Percentiles rank a stretch among this genome's conserved stretches.
Conservation (phyloP, 768 basidiomycete genomes). For the Saitozyma podzolica region DNA sequence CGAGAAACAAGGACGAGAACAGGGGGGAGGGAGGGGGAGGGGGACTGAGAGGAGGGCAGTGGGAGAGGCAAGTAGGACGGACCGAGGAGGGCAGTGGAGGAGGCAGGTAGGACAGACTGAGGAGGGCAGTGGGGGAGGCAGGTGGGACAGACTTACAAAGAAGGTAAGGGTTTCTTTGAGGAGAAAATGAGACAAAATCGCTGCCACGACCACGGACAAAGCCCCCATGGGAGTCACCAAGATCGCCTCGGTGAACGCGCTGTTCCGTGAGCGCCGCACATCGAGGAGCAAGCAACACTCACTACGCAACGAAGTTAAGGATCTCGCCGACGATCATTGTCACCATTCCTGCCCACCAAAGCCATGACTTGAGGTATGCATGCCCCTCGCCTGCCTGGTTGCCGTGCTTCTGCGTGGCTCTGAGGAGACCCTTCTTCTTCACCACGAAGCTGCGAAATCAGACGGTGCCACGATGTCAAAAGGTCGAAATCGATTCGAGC, state of each 20-base stretch:
- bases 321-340: constrained; percentile 63
- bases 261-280: constrained; percentile 55
- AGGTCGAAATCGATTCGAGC: background rate
- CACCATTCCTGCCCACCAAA: constrained; percentile 81
- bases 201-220: constrained; percentile 91
- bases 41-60: background rate
- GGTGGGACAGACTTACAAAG: constrained; percentile 57
- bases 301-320: constrained; percentile 52
- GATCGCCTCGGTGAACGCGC: constrained; percentile 88
- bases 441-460: constrained; percentile 72
- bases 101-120: no score
- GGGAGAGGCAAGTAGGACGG: background rate
- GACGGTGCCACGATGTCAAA: background rate
- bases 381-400: constrained; percentile 75
- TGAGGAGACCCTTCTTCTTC: constrained; percentile 91
- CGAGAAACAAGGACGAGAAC: background rate
- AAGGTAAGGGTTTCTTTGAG: constrained; percentile 89
- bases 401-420: constrained; percentile 52
- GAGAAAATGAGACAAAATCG: constrained; percentile 87
- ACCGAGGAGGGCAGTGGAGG: background rate
- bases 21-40: background rate
- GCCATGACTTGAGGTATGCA: constrained; percentile 81
- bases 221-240: constrained; percentile 96
- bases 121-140: no score
- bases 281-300: constrained; percentile 22